A percentile compares a stretch with the other conserved stretches of the same genome.
Conservation (phyloP, 1,284 basidiomycete species). For the Testicularia cyperi region DNA sequence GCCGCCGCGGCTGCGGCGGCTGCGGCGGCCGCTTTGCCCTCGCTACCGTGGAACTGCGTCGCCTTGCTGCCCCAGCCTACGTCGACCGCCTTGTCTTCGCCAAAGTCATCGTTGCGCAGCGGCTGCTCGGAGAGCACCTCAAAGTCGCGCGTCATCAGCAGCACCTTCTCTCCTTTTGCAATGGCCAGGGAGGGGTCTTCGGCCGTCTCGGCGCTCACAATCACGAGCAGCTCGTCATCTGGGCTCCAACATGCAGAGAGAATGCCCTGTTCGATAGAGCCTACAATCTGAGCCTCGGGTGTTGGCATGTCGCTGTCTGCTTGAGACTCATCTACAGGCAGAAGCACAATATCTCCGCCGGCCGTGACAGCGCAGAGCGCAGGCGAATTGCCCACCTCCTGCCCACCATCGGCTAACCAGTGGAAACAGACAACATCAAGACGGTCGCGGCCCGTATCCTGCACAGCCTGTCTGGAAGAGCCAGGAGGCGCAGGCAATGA, state of each 20-base stretch:
- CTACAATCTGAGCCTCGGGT: slow-evolving; percentile 60
- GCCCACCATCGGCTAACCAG: slow-evolving; percentile 51
- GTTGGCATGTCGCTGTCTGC: slow-evolving; percentile 6
- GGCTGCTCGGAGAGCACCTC: slow-evolving; percentile 80
- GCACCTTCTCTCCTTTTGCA: slow-evolving; percentile 67
- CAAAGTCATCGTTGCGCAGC: slow-evolving; percentile 75
- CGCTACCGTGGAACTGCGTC: slow-evolving; percentile 95
- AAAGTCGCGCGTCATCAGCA: slow-evolving; percentile 85
- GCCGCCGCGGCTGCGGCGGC: slow-evolving; percentile 64
- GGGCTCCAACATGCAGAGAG: slow-evolving; percentile 83
- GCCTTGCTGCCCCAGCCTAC: slow-evolving; percentile 97
- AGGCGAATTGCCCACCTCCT: slow-evolving; percentile 32
- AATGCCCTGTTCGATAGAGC: slow-evolving; percentile 82
- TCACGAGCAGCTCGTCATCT: slow-evolving; percentile 78
- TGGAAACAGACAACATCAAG: slow-evolving; percentile 40
- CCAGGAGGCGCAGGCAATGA: slow-evolving; percentile 9
- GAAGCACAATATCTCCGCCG: slow-evolving; percentile 53
- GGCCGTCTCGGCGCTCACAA: slow-evolving; percentile 61
- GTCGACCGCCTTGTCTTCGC: slow-evolving; percentile 86
- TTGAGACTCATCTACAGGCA: slow-evolving; percentile 18
- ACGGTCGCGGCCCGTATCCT: slow-evolving; percentile 3
- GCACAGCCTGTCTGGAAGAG: slow-evolving; percentile 14
- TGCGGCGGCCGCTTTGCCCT: slow-evolving; percentile 80
- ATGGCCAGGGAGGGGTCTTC: slow-evolving; percentile 12
- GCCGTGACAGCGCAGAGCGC: slow-evolving; percentile 49